Conservation (phyloP, 2,329 filamentous ascomycete genomes). For the Acephala macrosclerotiorum region DNA sequence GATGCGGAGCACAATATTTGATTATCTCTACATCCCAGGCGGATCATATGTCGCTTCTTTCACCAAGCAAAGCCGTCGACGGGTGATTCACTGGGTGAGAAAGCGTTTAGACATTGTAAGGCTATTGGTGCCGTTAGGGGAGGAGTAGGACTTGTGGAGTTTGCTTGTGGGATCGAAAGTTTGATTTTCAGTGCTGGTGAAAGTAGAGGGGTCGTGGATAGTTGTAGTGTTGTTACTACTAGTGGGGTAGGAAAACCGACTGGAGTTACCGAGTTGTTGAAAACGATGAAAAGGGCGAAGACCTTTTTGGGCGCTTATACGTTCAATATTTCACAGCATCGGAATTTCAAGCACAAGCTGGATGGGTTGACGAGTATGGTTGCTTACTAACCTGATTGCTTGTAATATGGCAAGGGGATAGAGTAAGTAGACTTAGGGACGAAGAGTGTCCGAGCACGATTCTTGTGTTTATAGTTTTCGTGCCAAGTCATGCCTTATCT, state of each 20-base stretch:
- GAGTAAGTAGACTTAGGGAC: no score
- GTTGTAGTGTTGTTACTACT: conserved; percentile 80
- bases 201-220: conserved; percentile 62
- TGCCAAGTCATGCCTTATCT: no score
- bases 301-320: conserved; percentile 77
- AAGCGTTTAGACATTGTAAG: conserved; percentile 85
- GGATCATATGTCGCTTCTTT: conserved; percentile 70
- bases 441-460: no score
- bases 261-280: conserved; percentile 65
- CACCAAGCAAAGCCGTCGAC: conserved; percentile 71
- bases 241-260: conserved; percentile 48
- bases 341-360: conserved; percentile 76
- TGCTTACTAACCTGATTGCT: conserved; percentile 63
- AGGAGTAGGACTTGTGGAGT: conserved; percentile 67
- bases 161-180: conserved; percentile 52
- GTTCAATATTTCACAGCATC: conserved; percentile 73
- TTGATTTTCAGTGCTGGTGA: conserved; percentile 53
- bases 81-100: conserved; percentile 77
- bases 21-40: conserved; percentile 79
- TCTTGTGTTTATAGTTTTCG: no score
- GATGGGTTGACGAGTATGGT: conserved; percentile 72
- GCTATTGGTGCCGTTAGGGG: conserved; percentile 79
- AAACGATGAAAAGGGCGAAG: conserved; percentile 70
- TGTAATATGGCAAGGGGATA: no score
- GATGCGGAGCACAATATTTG: conserved; percentile 82